A percentile compares a stretch with the other conserved stretches of the same genome.
These are phyloP conservation scores for Fistulinella cinereoalba DNA, from an alignment of 1,284 basidiomycete genomes.

Conservation along the genomic window DNA sequence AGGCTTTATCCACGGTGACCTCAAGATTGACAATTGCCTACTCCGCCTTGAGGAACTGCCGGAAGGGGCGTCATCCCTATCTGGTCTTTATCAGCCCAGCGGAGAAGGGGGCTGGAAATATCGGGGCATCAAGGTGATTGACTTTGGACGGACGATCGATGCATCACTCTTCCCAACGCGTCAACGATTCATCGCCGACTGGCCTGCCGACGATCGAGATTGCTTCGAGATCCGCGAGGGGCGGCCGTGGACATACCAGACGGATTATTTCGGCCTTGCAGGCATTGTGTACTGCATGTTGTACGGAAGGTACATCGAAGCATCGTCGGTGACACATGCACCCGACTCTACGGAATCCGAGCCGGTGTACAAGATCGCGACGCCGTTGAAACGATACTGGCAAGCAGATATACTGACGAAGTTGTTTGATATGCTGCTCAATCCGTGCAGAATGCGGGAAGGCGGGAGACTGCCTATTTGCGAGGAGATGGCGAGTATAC, in stretches of 20 bases:
- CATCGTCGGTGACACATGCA: slow-evolving; percentile 47
- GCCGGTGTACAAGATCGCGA: slow-evolving; percentile 62
- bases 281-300: slow-evolving; percentile 94
- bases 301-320: slow-evolving; percentile 93
- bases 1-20: slow-evolving; percentile 94
- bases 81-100: slow-evolving; percentile 66
- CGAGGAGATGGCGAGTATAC: slow-evolving; percentile 60
- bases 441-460: slow-evolving; percentile 58
- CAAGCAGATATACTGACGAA: slow-evolving; percentile 84
- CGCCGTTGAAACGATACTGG: slow-evolving; percentile 93
- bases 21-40: slow-evolving; percentile 99
- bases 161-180: slow-evolving; percentile 68
- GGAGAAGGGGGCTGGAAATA: slow-evolving; percentile 82
- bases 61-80: slow-evolving; percentile 69
- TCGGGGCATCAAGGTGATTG: slow-evolving; percentile 92
- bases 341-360: slow-evolving; percentile 33
- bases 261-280: slow-evolving; percentile 94
- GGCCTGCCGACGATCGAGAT: slow-evolving; percentile 85
- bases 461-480: slow-evolving; percentile 68
- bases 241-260: slow-evolving; percentile 87
- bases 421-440: slow-evolving; percentile 86
- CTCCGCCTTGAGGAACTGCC: slow-evolving; percentile 84
- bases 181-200: slow-evolving; percentile 83
- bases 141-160: slow-evolving; percentile 95
- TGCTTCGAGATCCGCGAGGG: slow-evolving; percentile 87